phyloP scores from a whole-genome alignment of 306 rosid genomes.

The Amphicarpaea edgeworthii region DNA sequence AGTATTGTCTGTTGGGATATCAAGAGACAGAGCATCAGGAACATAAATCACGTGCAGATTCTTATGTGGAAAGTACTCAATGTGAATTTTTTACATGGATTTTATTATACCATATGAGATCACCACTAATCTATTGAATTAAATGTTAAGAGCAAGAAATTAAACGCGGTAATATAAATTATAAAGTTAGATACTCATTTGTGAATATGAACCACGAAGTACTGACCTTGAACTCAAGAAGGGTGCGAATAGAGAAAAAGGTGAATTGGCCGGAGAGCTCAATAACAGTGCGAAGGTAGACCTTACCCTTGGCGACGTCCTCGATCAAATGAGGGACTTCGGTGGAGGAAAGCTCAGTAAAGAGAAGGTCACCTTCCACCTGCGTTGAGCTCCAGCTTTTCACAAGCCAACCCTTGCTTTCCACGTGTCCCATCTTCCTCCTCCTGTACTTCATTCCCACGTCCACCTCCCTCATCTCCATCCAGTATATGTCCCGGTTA shows the following conservation, averaged over 20 bases:
- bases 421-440: conserved; percentile 70
- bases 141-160: too few species aligned
- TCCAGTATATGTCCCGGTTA: conserved; percentile 68
- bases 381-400: conserved; percentile 60
- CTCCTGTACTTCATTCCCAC: conserved; percentile 77
- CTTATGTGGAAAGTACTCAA: neutral
- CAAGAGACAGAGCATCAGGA: neutral
- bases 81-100: too few species aligned
- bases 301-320: conserved; percentile 71
- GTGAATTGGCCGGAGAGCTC: conserved; percentile 63
- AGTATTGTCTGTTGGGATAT: conserved; percentile 56
- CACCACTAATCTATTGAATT: too few species aligned
- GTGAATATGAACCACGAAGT: too few species aligned
- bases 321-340: conserved; percentile 68
- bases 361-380: conserved; percentile 70
- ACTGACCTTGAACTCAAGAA: conserved; percentile 58
- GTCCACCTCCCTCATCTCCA: conserved; percentile 47
- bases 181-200: too few species aligned
- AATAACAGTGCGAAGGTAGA: conserved; percentile 63
- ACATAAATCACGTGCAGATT: neutral
- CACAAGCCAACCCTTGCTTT: conserved; percentile 62
- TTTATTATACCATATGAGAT: too few species aligned
- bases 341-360: conserved; percentile 47
- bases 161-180: too few species aligned
- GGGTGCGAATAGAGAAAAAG: conserved; percentile 51